A percentile compares a stretch with the other conserved stretches of the same genome.
phyloP scores from a whole-genome alignment of 768 basidiomycete species.

The Phanerodontia chrysosporium region DNA sequence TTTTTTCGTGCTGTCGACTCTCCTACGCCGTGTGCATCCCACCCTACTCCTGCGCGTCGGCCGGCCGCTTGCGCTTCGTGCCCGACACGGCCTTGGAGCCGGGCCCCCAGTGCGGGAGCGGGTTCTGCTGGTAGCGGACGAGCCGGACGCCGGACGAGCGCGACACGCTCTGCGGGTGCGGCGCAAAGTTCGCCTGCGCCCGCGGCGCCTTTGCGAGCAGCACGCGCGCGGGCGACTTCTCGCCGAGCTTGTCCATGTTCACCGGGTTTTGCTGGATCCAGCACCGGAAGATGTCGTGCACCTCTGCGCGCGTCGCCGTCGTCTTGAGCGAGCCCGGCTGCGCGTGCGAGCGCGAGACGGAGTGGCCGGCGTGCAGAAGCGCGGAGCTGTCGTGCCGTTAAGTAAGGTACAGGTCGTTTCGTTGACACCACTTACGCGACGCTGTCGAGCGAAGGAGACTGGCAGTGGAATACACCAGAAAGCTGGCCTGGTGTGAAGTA shows the following conservation, averaged over 20 bases:
- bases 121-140: slow-evolving; percentile 89
- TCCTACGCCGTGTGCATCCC: background rate
- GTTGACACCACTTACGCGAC: slow-evolving; percentile 53
- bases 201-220: slow-evolving; percentile 65
- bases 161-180: slow-evolving; percentile 62
- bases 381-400: slow-evolving; percentile 58
- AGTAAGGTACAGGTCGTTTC: background rate
- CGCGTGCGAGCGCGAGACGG: slow-evolving; percentile 89
- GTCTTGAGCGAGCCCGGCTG: slow-evolving; percentile 89
- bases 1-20: no score
- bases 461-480: slow-evolving; percentile 78
- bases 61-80: slow-evolving; percentile 39
- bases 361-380: slow-evolving; percentile 79
- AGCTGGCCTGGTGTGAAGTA: slow-evolving; percentile 85
- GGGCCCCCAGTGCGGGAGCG: slow-evolving; percentile 91
- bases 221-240: slow-evolving; percentile 63
- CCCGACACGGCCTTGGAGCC: slow-evolving; percentile 49
- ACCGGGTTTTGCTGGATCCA: slow-evolving; percentile 84
- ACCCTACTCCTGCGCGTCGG: slow-evolving; percentile 17
- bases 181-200: slow-evolving; percentile 71
- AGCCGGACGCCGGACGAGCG: slow-evolving; percentile 66
- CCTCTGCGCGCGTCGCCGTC: slow-evolving; percentile 59
- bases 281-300: slow-evolving; percentile 83
- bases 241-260: slow-evolving; percentile 75
- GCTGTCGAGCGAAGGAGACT: slow-evolving; percentile 69